Evolutionary conservation across 495 filamentous ascomycete genomes (phyloP), one percentile per base, ranked within the genome.

Genomic region (Hyaloscypha finlandica): DNA sequence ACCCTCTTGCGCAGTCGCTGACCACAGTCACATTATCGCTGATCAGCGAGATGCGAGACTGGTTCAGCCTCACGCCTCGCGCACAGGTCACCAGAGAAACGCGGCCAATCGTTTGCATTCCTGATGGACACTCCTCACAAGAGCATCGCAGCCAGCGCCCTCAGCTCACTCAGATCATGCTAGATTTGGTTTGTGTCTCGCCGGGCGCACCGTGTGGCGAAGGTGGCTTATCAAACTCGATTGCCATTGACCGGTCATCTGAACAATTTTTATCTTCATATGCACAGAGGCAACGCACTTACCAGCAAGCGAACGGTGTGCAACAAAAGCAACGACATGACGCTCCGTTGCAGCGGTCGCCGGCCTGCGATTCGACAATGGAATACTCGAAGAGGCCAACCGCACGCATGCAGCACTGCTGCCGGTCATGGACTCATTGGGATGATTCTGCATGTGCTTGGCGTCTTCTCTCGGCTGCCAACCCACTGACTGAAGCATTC

Each of bases 351-450:
- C 52, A 66, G 58, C 64, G 33, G 12, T 20, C 11, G 35, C 12
- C 48, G 29, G 31, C 42, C 59, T 52, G 37, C 68, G 48, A 70
- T 70, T 70, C 64, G 68, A 66, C 68, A 70, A 70, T 67, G 59
- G 68, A 53, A 29, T 31, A 14, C 39, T 58, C 42, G 25, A 35
- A 62, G 33, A 61, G 25, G 63, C 9, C 57, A 66, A 56, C 63
- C 65, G 48, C 61, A 42, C n/a, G 35, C 20, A 14, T 59, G 58
- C 33, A 54, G 33, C n/a, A 61, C 1, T 48, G 11, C 57, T 70
- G 61, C 59, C 59, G 64, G 68, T 63, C 59, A 66, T 67, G 51
- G 58, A 48, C 56, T 55, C 37, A 63, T 64, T 66, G 19, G 63
- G 63, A 59, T 20, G 19, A 35, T 61, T 22, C 59, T 70, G 68